A percentile compares a stretch with the other conserved stretches of the same genome.
These are phyloP conservation scores for Talaromyces ruber DNA, from an alignment of 495 filamentous ascomycete genomes.

Conservation along the genomic window DNA sequence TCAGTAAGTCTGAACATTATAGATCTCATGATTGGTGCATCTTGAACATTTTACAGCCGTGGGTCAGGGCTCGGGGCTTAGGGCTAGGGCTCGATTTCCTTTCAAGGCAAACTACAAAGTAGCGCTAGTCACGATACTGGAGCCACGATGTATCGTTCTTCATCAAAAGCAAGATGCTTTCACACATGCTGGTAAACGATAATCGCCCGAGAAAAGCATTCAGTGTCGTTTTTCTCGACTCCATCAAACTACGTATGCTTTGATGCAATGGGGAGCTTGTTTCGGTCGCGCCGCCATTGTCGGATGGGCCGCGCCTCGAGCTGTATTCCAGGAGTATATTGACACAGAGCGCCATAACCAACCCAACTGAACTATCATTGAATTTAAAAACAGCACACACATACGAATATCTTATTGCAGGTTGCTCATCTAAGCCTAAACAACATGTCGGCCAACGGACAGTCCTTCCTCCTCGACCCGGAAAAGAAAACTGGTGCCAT, in stretches of 20 bases:
- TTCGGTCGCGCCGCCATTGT: neutral
- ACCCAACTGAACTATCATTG: neutral
- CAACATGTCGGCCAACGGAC: slow-evolving; percentile 23
- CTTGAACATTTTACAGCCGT: neutral
- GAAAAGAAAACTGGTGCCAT: slow-evolving; percentile 14
- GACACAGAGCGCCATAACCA: neutral
- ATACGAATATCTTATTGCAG: too few relatives aligned
- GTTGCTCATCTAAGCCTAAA: neutral
- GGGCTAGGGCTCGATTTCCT: neutral
- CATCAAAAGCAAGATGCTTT: neutral
- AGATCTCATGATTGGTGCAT: neutral
- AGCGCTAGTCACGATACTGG: neutral
- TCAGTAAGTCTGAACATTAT: neutral
- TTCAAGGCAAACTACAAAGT: neutral
- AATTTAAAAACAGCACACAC: neutral
- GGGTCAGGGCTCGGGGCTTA: neutral
- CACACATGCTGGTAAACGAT: neutral
- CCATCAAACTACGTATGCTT: neutral
- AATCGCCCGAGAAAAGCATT: neutral
- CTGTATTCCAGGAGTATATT: neutral
- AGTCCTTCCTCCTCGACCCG: slow-evolving; percentile 26
- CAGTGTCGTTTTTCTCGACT: neutral
- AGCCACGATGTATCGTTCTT: neutral
- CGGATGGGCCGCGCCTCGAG: neutral
- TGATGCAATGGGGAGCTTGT: neutral